A percentile compares a stretch with the other conserved stretches of the same genome.
phyloP scores from a whole-genome alignment of 371 early-diverging fungal genomes.

The Mortierella sp. region DNA sequence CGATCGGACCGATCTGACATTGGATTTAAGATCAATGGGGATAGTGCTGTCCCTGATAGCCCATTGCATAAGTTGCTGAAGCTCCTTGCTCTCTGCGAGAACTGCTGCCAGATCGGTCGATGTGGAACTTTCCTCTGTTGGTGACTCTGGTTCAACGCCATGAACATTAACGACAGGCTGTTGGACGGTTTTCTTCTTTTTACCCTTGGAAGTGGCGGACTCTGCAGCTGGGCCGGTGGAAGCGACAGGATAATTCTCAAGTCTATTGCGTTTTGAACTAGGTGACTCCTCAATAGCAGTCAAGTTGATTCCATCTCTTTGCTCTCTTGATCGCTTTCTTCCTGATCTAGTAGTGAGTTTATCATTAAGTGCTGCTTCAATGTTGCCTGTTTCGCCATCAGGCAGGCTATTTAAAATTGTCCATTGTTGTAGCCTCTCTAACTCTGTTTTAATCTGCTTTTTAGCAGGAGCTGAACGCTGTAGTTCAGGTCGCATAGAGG shows the following conservation, averaged over 20 bases:
- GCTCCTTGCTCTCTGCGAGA: conserved; percentile 10
- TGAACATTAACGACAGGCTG: background rate
- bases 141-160: background rate
- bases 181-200: background rate
- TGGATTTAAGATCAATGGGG: conserved; percentile 8
- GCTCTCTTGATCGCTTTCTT: conserved; percentile 4
- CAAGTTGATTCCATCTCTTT: background rate
- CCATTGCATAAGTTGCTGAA: conserved; percentile 20
- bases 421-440: conserved; percentile 12
- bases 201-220: background rate
- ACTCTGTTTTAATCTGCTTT: conserved; percentile 9
- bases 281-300: background rate
- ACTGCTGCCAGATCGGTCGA: background rate
- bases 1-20: conserved; percentile 15
- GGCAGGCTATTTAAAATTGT: conserved; percentile 16
- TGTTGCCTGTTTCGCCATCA: background rate
- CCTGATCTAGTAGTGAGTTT: conserved; percentile 1
- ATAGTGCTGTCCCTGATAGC: conserved; percentile 16
- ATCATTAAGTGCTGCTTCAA: background rate
- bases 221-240: background rate
- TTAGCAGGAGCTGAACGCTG: background rate
- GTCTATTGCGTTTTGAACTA: background rate
- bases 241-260: background rate
- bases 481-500: background rate
- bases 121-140: background rate